Base-by-base conservation (phyloP, 1,284 basidiomycete species). In the Coniferiporia weirii region DNA sequence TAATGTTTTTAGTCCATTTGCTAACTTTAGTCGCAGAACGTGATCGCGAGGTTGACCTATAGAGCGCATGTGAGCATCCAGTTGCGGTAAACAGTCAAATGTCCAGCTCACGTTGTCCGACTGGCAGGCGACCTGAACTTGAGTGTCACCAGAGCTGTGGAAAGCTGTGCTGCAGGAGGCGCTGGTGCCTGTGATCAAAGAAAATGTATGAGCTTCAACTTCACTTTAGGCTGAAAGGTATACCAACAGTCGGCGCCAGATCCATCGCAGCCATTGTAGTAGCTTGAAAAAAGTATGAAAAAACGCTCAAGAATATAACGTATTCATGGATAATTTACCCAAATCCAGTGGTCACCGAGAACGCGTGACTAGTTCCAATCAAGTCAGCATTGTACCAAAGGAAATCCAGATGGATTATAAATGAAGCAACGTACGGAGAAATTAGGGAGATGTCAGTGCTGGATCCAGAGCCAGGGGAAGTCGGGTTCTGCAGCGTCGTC, bases 401-500 rank as follows among this genome's bases (percentile, higher is more conserved):
- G 17, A 46, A 47, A 63, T 63, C 68, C 9, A n/a, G 1, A 9
- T 40, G n/a, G 10, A 3, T 56, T 6, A 44, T 38, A 36, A 27
- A n/a, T n/a, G n/a, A n/a, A n/a, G n/a, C n/a, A n/a, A 46, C 56
- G 9, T 44, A 61, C 56, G 55, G 56, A 36, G 65, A 54, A 35
- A 68, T 66, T 17, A 69, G 64, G 2, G 66, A 67, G 35, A 68
- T 64, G 52, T 68, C 67, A 1, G 67, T 64, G 62, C 64, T 67
- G 17, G 64, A 68, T 19, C 64, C 65, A 22, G 64, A 59, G 22
- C 64, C 65, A 4, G 61, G 53, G 32, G 44, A 60, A n/a, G 61
- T 64, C 5, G 65, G 64, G 61, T 69, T 67, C 38, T 46, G 45
- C 44, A 69, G 64, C 9, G 63, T 66, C 12, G 64, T 62, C 62